Evolutionary conservation across 139 green algal genomes (phyloP), one percentile per base, ranked within the genome.

Genomic region (Klebsormidium nitens): DNA sequence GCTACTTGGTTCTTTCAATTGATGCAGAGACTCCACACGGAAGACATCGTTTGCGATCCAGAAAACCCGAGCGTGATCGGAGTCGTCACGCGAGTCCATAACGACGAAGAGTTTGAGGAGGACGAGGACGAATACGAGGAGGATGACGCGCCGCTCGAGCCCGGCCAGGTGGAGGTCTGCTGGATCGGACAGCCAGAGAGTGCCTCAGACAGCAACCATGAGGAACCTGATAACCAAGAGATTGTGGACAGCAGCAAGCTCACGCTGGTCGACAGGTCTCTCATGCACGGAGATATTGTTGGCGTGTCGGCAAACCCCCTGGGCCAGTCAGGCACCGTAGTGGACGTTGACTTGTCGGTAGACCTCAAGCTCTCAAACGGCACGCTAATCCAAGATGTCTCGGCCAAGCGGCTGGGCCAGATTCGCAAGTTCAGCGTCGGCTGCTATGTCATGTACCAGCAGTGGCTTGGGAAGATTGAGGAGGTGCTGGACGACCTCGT

Each of bases 211-310:
- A 1, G 2, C 2, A 19, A 14, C 8, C 6, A 38, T 36, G n/a
- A 64, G 35, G n/a, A n/a, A n/a, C n/a, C n/a, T n/a, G n/a, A n/a
- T n/a, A n/a, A n/a, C n/a, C n/a, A n/a, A n/a, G n/a, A n/a, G n/a
- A n/a, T n/a, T n/a, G n/a, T n/a, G n/a, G n/a, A n/a, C n/a, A n/a
- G n/a, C 39, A 31, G 23, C 5, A 32, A 57, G 28, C 72, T 84
- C 23, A 19, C 28, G 23, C 68, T 84, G 19, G 26, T 84, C 14
- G 78, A 84, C 44, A 49, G 78, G 5, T 63, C 60, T 28, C 47
- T 82, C 47, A 17, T 82, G 26, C 69, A 80, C 52, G 79, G 79
- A 19, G 75, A 85, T 36, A 52, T 85, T 26, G 79, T 85, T 5
- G 79, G 74, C 1, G 19, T 44, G 4, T 64, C 64, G 1, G 11